Conservation (phyloP, 2,329 filamentous ascomycete genomes). For the Scedosporium boydii region DNA sequence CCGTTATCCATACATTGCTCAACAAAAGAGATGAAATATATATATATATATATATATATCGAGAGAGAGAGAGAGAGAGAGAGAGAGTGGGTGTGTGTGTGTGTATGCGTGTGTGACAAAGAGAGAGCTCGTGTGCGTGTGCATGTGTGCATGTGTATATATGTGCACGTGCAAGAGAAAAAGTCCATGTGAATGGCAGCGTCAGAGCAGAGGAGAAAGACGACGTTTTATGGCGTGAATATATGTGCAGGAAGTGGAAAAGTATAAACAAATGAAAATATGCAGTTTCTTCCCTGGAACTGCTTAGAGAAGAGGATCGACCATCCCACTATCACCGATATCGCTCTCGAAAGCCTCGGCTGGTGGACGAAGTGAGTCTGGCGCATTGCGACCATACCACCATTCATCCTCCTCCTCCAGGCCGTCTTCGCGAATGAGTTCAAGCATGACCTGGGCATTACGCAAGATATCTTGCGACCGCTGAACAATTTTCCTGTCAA, state of each 20-base stretch:
- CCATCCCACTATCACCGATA: slow-evolving; percentile 22
- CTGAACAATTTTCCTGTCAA: slow-evolving; percentile 49
- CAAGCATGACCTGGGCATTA: slow-evolving; percentile 52
- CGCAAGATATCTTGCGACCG: slow-evolving; percentile 51
- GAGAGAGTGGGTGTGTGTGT: no score
- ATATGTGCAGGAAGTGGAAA: no score
- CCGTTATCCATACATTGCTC: slow-evolving; percentile 4
- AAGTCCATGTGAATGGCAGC: no score
- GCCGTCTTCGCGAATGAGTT: slow-evolving; percentile 54
- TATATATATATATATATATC: background rate
- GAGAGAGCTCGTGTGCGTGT: background rate
- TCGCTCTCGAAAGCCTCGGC: slow-evolving; percentile 44
- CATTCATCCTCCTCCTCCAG: slow-evolving; percentile 52
- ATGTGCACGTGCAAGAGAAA: background rate
- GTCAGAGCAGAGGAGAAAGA: no score
- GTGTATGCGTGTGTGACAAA: background rate
- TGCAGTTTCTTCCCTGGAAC: slow-evolving; percentile 5
- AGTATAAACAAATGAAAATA: slow-evolving; percentile 1
- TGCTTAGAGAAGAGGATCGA: slow-evolving; percentile 17
- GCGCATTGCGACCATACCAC: slow-evolving; percentile 45
- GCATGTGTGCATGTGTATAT: background rate
- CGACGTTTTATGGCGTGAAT: no score
- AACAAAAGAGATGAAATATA: slow-evolving; percentile 2
- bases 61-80: background rate
- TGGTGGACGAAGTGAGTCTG: slow-evolving; percentile 45